Evolutionary conservation across 257 asterid genomes (phyloP), one percentile per base, ranked within the genome.

Genomic region (Solanum peruvianum): DNA sequence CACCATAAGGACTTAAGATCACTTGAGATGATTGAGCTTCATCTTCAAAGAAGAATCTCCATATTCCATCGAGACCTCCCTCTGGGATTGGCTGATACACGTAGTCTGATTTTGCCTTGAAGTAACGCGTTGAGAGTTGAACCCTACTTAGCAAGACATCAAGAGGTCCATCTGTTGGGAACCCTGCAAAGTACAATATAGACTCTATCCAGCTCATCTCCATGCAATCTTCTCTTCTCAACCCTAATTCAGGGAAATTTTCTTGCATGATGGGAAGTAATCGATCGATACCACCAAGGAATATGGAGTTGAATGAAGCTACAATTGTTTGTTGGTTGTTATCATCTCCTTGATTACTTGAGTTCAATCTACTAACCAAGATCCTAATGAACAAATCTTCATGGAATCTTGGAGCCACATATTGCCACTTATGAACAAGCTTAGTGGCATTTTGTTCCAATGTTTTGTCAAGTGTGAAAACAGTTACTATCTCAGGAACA

Each of bases 151-250:
- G 37, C 73, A 86, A 86, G 16, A 47, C 73, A 15, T 86, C 69
- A 27, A 11, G 44, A 60, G 83, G 21, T 71, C 11, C 45, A 27
- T n/a, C 84, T 37, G 4, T 13, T 49, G 71, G 73, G 27, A 86
- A 47, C 41, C 87, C 87, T 47, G 35, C 87, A 49, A 86, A 86
- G 58, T 86, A 86, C 18, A 86, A 11, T 12, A 21, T 37, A 39
- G 84, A 86, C n/a, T 86, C 83, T 39, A 86, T 47, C 87, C 87
- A 86, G 4, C 58, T 86, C 87, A 86, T 86, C 27, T 86, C 87
- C 16, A 13, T 86, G 83, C 69, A 47, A 23, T 86, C 83, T 71
- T 72, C 72, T 25, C 35, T 33, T 21, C 66, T 86, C 12, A 86
- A 33, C 20, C 84, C 87, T 12, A 86, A 47, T 60, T 47, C 84